These are phyloP conservation scores for Bimuria novae-zelandiae DNA, from an alignment of 2,329 filamentous ascomycete genomes.

Conservation along the genomic window DNA sequence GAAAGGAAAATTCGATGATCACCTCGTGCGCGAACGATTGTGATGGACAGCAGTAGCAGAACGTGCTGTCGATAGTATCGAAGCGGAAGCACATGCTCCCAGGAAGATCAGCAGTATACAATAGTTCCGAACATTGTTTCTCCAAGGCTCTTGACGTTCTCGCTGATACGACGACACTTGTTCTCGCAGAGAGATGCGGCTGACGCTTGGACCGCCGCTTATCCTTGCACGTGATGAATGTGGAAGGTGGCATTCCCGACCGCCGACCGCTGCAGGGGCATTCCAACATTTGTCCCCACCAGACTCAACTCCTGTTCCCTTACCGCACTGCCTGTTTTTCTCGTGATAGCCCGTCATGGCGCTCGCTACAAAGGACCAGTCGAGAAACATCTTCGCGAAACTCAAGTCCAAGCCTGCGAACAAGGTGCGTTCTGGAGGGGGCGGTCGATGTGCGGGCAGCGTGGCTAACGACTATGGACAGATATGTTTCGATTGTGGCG, in stretches of 20 bases:
- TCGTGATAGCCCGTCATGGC: conserved; percentile 52
- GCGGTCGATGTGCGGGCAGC: conserved; percentile 20
- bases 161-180: too few species aligned
- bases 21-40: too few species aligned
- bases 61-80: too few species aligned
- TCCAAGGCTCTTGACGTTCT: too few species aligned
- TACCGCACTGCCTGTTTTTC: not conserved
- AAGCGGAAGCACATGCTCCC: too few species aligned
- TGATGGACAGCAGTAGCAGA: too few species aligned
- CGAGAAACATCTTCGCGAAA: conserved; percentile 97
- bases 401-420: conserved; percentile 92
- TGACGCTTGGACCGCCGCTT: conserved; percentile 1
- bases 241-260: conserved; percentile 14
- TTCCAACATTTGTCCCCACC: conserved; percentile 2
- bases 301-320: conserved; percentile 5
- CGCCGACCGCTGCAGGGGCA: conserved; percentile 7
- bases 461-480: conserved; percentile 47
- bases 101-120: too few species aligned
- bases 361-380: conserved; percentile 86
- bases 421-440: conserved; percentile 66
- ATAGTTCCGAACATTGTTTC: too few species aligned
- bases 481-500: conserved; percentile 98
- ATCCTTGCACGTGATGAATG: conserved; percentile 6
- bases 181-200: too few species aligned
- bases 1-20: too few species aligned